phyloP scores from a whole-genome alignment of 768 basidiomycete genomes.

The Tulasnella sp. region DNA sequence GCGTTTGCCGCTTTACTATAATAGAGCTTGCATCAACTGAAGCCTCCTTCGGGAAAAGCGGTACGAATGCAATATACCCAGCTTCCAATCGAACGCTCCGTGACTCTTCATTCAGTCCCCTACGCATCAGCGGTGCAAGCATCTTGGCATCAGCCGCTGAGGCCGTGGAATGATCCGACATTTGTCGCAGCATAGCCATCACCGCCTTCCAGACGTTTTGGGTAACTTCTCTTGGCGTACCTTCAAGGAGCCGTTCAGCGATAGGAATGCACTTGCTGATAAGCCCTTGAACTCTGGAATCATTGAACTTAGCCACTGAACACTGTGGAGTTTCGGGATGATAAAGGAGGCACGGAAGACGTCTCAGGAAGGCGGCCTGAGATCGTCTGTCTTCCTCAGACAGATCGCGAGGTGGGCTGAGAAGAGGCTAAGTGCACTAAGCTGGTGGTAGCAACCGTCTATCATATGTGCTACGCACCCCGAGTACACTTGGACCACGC shows the following conservation, averaged over 20 bases:
- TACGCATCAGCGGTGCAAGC: constrained; percentile 32
- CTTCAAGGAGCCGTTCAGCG: constrained; percentile 36
- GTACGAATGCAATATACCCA: constrained; percentile 40
- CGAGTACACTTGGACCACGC: constrained; percentile 35
- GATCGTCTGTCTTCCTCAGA: not conserved
- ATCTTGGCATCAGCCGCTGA: constrained; percentile 23
- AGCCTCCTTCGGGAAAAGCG: constrained; percentile 31
- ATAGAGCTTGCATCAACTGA: not conserved
- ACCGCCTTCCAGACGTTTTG: constrained; percentile 35
- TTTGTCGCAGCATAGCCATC: constrained; percentile 32
- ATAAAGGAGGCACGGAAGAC: constrained; percentile 15
- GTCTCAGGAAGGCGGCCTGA: constrained; percentile 1
- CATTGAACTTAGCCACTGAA: constrained; percentile 17
- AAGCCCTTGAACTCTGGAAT: not conserved
- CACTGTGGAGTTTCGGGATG: constrained; percentile 24
- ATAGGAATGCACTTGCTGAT: constrained; percentile 28
- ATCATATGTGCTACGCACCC: constrained; percentile 26
- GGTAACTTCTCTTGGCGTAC: constrained; percentile 37
- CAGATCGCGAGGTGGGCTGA: not conserved
- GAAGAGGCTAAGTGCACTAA: no score
- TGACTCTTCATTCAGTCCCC: constrained; percentile 42
- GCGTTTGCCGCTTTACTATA: not conserved
- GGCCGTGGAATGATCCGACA: constrained; percentile 33
- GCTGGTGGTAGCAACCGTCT: no score
- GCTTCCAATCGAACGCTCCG: constrained; percentile 53